These are phyloP conservation scores for Pseudophaeomoniella oleicola DNA, from an alignment of 2,329 filamentous ascomycete genomes.

Conservation along the genomic window DNA sequence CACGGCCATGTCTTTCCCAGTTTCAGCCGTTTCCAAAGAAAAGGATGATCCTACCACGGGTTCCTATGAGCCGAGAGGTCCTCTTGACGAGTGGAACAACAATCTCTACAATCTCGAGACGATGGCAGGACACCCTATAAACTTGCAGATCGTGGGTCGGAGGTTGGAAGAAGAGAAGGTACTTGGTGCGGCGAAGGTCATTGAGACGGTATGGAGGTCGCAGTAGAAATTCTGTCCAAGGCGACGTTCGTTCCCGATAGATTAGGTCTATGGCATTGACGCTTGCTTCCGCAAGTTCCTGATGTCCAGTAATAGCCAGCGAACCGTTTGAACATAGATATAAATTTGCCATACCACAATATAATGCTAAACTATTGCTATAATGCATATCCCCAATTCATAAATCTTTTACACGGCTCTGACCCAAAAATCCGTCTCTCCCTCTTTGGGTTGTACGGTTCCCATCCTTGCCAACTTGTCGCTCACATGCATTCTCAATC, in stretches of 20 bases:
- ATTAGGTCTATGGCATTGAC: too few relatives aligned
- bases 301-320: too few relatives aligned
- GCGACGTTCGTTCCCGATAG: too few relatives aligned
- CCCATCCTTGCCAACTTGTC: constrained; percentile 67
- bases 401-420: constrained; percentile 24
- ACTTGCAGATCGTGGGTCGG: constrained; percentile 37
- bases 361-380: too few relatives aligned
- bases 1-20: constrained; percentile 34
- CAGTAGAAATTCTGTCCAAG: not conserved
- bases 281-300: too few relatives aligned
- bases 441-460: constrained; percentile 54
- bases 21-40: constrained; percentile 8
- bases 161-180: constrained; percentile 42
- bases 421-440: constrained; percentile 74
- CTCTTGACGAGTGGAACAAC: constrained; percentile 37
- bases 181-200: constrained; percentile 26
- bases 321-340: too few relatives aligned
- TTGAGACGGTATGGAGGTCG: constrained; percentile 15
- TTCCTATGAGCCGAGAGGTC: not conserved
- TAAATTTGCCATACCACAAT: too few relatives aligned
- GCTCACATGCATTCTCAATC: constrained; percentile 57
- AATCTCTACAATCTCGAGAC: constrained; percentile 28
- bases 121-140: constrained; percentile 33
- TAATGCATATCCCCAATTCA: too few relatives aligned
- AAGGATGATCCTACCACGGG: constrained; percentile 4